phyloP scores from a whole-genome alignment of 495 filamentous ascomycete species.

The Xylaria sp. region DNA sequence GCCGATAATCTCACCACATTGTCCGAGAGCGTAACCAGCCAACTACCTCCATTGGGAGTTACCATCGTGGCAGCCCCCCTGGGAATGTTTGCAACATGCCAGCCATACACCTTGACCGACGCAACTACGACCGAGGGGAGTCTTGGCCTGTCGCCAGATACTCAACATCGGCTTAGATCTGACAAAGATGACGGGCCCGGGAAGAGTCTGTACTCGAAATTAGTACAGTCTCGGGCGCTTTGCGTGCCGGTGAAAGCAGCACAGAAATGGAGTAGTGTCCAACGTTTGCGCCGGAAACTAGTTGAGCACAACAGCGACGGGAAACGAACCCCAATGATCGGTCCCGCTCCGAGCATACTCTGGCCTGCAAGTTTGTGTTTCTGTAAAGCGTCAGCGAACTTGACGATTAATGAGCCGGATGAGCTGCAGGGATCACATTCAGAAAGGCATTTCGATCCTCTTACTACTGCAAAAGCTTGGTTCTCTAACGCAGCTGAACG shows the following conservation, averaged over 20 bases:
- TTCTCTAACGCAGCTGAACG: slow-evolving; percentile 55
- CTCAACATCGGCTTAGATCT: slow-evolving; percentile 46
- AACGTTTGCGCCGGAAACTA: slow-evolving; percentile 45
- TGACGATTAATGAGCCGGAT: slow-evolving; percentile 34
- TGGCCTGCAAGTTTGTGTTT: slow-evolving; percentile 63
- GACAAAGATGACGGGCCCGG: slow-evolving; percentile 51
- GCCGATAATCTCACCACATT: slow-evolving; percentile 47
- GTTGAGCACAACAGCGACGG: slow-evolving; percentile 51
- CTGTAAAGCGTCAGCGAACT: slow-evolving; percentile 43
- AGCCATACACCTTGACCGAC: slow-evolving; percentile 36
- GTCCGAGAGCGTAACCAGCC: slow-evolving; percentile 45
- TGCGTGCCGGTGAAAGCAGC: slow-evolving; percentile 39
- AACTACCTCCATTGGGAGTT: slow-evolving; percentile 43
- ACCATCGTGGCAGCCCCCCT: slow-evolving; percentile 54
- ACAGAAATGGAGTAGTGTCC: slow-evolving; percentile 37
- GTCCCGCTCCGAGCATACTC: slow-evolving; percentile 43
- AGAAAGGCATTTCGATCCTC: slow-evolving; percentile 60
- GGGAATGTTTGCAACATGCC: slow-evolving; percentile 53
- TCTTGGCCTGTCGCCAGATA: slow-evolving; percentile 55
- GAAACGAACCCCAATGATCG: slow-evolving; percentile 47
- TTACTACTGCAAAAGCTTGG: slow-evolving; percentile 76
- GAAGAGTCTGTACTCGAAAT: slow-evolving; percentile 48
- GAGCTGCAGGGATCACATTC: slow-evolving; percentile 27
- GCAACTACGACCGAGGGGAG: slow-evolving; percentile 34
- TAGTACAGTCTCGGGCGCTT: slow-evolving; percentile 52